A percentile compares a stretch with the other conserved stretches of the same genome.
Evolutionary conservation across 1,284 basidiomycete genomes (phyloP).

Genomic region (Hemileccinum hortonii): DNA sequence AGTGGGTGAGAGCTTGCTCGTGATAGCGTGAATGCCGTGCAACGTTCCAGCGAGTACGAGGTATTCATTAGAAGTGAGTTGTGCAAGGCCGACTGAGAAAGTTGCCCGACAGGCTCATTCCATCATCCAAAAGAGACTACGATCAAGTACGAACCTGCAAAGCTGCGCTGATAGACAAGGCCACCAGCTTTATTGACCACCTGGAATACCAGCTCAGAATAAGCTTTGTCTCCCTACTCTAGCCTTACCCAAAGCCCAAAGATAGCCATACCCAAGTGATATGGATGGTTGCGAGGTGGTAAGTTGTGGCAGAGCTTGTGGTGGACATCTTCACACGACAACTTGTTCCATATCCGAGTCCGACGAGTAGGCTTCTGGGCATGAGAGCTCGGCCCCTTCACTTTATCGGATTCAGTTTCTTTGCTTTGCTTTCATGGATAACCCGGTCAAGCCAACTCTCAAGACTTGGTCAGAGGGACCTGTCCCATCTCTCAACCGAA

Average conservation of each 20-base stretch:
- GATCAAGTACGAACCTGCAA: conserved; percentile 61
- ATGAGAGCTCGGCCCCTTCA: conserved; percentile 22
- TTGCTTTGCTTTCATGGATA: conserved; percentile 24
- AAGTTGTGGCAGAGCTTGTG: not conserved
- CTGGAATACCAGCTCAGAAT: conserved; percentile 39
- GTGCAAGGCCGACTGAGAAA: conserved; percentile 76
- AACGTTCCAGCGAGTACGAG: conserved; percentile 96
- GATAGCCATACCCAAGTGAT: conserved; percentile 54
- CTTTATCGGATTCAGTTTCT: conserved; percentile 8
- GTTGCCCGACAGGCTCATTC: conserved; percentile 7
- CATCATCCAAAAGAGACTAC: not conserved
- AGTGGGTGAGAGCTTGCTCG: conserved; percentile 84
- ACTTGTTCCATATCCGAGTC: not conserved
- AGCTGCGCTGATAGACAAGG: conserved; percentile 90
- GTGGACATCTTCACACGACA: conserved; percentile 14
- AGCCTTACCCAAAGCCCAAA: conserved; percentile 75
- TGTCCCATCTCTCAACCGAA: conserved; percentile 50
- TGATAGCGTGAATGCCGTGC: conserved; percentile 98
- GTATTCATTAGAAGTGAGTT: conserved; percentile 93
- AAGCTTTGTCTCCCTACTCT: not conserved
- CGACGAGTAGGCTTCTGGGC: not conserved
- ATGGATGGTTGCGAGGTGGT: too few species aligned
- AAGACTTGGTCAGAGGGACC: conserved; percentile 41
- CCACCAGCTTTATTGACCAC: conserved; percentile 99
- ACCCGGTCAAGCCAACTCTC: conserved; percentile 27